Evolutionary conservation across 2,329 filamentous ascomycete genomes (phyloP).

Genomic region (Fonsecaea monophora): DNA sequence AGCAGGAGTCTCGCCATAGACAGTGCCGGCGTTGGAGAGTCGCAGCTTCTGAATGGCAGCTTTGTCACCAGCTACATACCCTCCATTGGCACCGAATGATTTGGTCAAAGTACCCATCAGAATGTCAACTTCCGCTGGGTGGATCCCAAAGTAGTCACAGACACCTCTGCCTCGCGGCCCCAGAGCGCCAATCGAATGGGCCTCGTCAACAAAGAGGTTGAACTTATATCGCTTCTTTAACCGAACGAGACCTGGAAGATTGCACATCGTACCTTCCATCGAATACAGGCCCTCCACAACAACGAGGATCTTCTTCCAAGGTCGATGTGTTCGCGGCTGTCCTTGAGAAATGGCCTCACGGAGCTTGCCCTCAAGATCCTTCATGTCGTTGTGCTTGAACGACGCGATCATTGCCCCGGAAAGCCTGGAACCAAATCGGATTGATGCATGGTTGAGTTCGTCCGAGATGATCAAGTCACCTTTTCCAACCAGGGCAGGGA

Average conservation of each 20-base stretch:
- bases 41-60: constrained; percentile 90
- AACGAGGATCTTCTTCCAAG: constrained; percentile 98
- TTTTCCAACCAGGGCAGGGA: constrained; percentile 90
- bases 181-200: constrained; percentile 92
- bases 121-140: constrained; percentile 86
- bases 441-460: constrained; percentile 96
- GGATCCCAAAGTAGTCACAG: constrained; percentile 95
- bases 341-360: constrained; percentile 95
- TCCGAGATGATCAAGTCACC: constrained; percentile 95
- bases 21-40: constrained; percentile 81
- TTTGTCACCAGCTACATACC: constrained; percentile 90
- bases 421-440: constrained; percentile 90
- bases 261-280: constrained; percentile 99
- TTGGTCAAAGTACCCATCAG: constrained; percentile 99
- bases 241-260: constrained; percentile 84
- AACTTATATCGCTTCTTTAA: constrained; percentile 98
- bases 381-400: constrained; percentile 98
- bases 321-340: constrained; percentile 95
- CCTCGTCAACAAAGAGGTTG: constrained; percentile 92
- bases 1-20: constrained; percentile 85
- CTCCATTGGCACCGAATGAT: constrained; percentile 97
- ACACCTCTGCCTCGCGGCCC: constrained; percentile 89
- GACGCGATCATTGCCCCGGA: constrained; percentile 94
- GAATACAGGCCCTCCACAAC: constrained; percentile 97
- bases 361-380: constrained; percentile 80